Conservation (phyloP, 768 basidiomycete species). For the Leccinum subgranulosum region DNA sequence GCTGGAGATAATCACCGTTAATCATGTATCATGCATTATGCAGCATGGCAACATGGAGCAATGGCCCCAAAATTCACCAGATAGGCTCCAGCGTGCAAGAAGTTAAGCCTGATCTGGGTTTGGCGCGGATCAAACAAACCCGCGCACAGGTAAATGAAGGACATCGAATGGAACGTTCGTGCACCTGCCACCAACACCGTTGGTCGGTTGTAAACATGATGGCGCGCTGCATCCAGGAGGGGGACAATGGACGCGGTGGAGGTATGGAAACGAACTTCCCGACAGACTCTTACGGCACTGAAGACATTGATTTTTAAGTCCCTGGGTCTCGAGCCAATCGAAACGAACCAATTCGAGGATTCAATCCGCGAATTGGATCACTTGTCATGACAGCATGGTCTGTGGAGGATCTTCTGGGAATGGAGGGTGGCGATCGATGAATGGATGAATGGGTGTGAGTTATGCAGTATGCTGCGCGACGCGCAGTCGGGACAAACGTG, state of each 20-base stretch:
- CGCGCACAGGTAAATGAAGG: neutral
- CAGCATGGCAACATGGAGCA: neutral
- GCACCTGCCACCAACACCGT: neutral
- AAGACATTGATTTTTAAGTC: neutral
- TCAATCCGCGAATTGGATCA: neutral
- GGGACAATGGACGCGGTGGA: neutral
- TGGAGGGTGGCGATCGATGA: constrained; percentile 6
- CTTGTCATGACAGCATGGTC: neutral
- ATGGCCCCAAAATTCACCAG: neutral
- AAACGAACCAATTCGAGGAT: constrained; percentile 16
- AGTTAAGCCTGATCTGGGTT: constrained; percentile 8
- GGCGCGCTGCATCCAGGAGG: neutral
- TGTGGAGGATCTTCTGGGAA: constrained; percentile 3
- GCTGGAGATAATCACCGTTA: constrained; percentile 26
- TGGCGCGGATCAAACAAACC: neutral
- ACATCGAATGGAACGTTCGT: constrained; percentile 1
- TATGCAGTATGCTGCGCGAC: neutral
- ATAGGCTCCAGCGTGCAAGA: constrained; percentile 2
- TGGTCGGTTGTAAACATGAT: neutral
- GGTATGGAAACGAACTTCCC: neutral
- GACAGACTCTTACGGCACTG: neutral
- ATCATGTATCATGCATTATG: constrained; percentile 10
- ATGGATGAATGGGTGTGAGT: neutral
- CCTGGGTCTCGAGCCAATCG: constrained; percentile 9
- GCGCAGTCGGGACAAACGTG: neutral